Conservation (phyloP, 2,329 filamentous ascomycete species). For the Aspergillus sp. region DNA sequence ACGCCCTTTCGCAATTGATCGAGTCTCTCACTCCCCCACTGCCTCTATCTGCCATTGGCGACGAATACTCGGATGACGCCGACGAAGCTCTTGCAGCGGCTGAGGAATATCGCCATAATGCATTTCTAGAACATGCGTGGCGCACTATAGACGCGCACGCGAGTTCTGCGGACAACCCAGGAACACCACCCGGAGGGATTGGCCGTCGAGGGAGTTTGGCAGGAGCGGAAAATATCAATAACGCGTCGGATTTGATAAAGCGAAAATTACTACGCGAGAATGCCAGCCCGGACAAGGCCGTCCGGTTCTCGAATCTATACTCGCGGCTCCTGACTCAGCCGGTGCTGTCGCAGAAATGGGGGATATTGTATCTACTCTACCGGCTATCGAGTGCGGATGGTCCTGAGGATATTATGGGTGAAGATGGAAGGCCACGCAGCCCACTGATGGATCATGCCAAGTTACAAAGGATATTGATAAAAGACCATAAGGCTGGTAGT, state of each 20-base stretch:
- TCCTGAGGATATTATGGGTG: constrained; percentile 22
- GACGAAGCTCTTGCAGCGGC: constrained; percentile 36
- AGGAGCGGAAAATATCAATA: constrained; percentile 65
- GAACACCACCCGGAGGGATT: constrained; percentile 25
- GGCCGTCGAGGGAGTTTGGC: constrained; percentile 31
- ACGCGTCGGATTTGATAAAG: constrained; percentile 90
- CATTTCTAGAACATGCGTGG: constrained; percentile 39
- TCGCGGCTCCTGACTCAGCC: constrained; percentile 85
- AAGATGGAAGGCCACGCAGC: constrained; percentile 33
- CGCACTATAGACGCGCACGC: constrained; percentile 35
- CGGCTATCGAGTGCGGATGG: constrained; percentile 69
- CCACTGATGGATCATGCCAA: constrained; percentile 41
- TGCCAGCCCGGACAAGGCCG: constrained; percentile 69
- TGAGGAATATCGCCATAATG: constrained; percentile 39
- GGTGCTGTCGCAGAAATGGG: constrained; percentile 94
- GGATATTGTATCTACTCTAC: constrained; percentile 87
- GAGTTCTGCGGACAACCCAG: constrained; percentile 23
- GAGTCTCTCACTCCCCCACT: constrained; percentile 42
- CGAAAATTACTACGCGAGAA: constrained; percentile 79
- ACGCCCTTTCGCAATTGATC: constrained; percentile 45
- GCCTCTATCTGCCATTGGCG: constrained; percentile 28
- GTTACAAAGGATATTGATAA: constrained; percentile 38
- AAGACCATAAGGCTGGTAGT: constrained; percentile 24
- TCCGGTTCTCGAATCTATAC: constrained; percentile 88
- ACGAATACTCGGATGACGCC: constrained; percentile 32